These are phyloP conservation scores for Thuja plicata DNA, from an alignment of 83 land plant species.

Conservation along the genomic window DNA sequence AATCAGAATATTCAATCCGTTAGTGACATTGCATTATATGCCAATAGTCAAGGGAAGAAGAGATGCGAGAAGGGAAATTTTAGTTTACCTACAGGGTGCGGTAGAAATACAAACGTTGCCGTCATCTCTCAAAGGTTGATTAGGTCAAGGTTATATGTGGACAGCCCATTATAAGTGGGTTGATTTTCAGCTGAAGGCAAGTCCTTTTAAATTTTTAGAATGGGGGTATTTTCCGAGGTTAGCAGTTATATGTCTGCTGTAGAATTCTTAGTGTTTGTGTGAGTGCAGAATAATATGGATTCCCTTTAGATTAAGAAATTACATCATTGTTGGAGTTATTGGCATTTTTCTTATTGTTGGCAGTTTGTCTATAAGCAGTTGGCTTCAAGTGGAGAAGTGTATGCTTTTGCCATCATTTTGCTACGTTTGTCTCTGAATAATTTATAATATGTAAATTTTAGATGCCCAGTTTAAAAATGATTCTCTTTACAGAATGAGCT, in stretches of 20 bases:
- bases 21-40: not conserved
- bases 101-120: not conserved
- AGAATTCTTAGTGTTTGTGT: not conserved
- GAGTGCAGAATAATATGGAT: not conserved
- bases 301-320: not conserved
- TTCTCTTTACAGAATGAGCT: not conserved
- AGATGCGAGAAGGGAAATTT: too few relatives aligned
- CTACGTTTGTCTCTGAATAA: not conserved
- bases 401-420: not conserved
- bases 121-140: not conserved
- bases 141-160: not conserved
- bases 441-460: not conserved
- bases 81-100: not conserved
- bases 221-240: not conserved
- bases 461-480: not conserved
- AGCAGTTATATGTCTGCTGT: not conserved
- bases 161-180: not conserved
- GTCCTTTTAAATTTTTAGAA: not conserved
- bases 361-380: not conserved
- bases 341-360: not conserved
- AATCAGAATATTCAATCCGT: not conserved
- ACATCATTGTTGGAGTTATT: not conserved
- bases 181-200: slow-evolving; percentile 1
- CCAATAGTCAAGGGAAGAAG: not conserved
- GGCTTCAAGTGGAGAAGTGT: not conserved